phyloP scores from a whole-genome alignment of 176 grass and related monocot species.

The Triticum urartu region DNA sequence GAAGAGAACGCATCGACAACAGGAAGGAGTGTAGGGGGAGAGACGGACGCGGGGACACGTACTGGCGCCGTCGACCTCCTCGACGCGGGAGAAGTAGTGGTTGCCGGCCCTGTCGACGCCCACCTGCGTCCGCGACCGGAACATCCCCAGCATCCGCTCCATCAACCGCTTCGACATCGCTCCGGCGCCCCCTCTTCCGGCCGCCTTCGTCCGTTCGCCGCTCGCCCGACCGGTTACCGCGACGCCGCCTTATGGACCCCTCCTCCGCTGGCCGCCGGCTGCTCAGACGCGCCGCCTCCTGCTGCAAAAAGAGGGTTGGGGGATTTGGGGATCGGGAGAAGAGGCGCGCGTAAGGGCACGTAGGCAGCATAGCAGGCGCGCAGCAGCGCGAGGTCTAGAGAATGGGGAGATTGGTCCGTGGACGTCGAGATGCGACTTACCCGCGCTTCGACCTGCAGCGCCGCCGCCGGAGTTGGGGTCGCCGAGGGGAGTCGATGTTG shows the following conservation, averaged over 20 bases:
- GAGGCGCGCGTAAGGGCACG: neutral
- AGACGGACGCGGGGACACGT: neutral
- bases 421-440: neutral
- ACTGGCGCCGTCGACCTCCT: slow-evolving; percentile 75
- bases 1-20: neutral
- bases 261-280: neutral
- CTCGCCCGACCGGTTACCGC: neutral
- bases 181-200: neutral
- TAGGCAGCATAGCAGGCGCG: neutral
- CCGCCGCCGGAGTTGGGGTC: slow-evolving; percentile 12
- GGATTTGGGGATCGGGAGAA: slow-evolving; percentile 7
- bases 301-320: neutral
- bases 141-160: slow-evolving; percentile 61
- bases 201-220: neutral
- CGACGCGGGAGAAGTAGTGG: slow-evolving; percentile 74
- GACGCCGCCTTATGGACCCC: neutral
- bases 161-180: slow-evolving; percentile 71
- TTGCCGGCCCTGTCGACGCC: slow-evolving; percentile 81
- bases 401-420: neutral
- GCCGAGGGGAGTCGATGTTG: neutral
- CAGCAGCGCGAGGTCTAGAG: neutral
- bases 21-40: neutral
- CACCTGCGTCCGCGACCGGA: slow-evolving; percentile 64
- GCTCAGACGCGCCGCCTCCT: neutral
- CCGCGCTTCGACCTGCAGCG: neutral